phyloP scores from a whole-genome alignment of 768 basidiomycete species.

The Hemileccinum impolitum region DNA sequence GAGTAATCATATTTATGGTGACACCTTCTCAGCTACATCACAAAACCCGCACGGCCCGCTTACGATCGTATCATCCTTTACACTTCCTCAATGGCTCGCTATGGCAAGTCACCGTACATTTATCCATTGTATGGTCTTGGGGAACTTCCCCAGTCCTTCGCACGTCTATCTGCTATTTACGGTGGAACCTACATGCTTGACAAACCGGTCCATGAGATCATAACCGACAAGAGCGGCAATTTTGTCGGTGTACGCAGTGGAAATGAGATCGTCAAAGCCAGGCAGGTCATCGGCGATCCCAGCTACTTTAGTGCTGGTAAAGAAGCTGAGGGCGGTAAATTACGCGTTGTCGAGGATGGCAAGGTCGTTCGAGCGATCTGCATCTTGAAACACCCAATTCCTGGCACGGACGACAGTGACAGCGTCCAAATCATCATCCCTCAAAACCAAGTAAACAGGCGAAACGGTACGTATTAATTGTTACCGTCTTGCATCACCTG shows the following conservation, averaged over 20 bases:
- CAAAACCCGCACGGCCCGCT: slow-evolving; percentile 82
- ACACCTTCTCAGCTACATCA: slow-evolving; percentile 70
- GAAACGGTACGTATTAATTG: slow-evolving; percentile 65
- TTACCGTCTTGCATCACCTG: background rate
- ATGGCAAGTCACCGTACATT: slow-evolving; percentile 99
- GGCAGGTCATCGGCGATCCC: slow-evolving; percentile 96
- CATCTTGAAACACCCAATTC: slow-evolving; percentile 96
- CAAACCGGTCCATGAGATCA: slow-evolving; percentile 88
- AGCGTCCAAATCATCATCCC: slow-evolving; percentile 98
- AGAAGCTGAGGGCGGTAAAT: slow-evolving; percentile 63
- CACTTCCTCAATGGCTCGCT: slow-evolving; percentile 97
- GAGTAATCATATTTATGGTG: slow-evolving; percentile 3
- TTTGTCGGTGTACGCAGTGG: slow-evolving; percentile 92
- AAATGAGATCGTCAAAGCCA: slow-evolving; percentile 91
- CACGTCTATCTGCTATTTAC: slow-evolving; percentile 96
- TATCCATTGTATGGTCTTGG: slow-evolving; percentile 99
- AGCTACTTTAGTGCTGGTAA: slow-evolving; percentile 89
- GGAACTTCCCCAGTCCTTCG: slow-evolving; percentile 98
- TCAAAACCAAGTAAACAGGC: slow-evolving; percentile 92
- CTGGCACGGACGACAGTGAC: slow-evolving; percentile 93
- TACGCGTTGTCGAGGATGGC: slow-evolving; percentile 87
- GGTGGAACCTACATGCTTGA: slow-evolving; percentile 99
- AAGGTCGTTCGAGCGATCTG: slow-evolving; percentile 97
- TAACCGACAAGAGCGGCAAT: slow-evolving; percentile 80
- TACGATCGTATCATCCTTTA: slow-evolving; percentile 97